Percentiles rank a stretch among this genome's conserved stretches.
Evolutionary conservation across 208 protist species (phyloP).

Genomic region (Leishmania martiniquensis): DNA sequence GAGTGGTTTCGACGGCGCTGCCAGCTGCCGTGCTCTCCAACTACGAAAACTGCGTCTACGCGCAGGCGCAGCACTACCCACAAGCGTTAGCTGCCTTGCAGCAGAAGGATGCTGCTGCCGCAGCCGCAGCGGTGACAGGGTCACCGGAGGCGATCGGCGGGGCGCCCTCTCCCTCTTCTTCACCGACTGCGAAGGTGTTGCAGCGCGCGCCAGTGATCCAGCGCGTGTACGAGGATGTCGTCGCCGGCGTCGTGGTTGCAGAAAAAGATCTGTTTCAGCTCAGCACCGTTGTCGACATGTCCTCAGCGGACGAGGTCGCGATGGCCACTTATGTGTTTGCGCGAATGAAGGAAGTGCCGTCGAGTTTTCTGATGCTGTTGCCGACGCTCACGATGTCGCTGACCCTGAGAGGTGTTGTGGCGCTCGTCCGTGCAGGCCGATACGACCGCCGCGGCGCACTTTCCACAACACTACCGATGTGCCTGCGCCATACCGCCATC

Average conservation of each 20-base stretch:
- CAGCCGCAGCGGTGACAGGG: neutral
- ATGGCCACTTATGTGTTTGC: slow-evolving; percentile 22
- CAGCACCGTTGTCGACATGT: slow-evolving; percentile 9
- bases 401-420: slow-evolving; percentile 37
- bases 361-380: slow-evolving; percentile 7
- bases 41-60: slow-evolving; percentile 28
- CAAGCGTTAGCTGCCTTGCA: slow-evolving; percentile 15
- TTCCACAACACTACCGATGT: slow-evolving; percentile 18
- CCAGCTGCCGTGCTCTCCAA: neutral
- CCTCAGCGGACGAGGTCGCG: slow-evolving; percentile 26
- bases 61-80: slow-evolving; percentile 18
- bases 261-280: slow-evolving; percentile 37
- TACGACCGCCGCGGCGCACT: slow-evolving; percentile 38
- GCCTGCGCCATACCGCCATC: neutral
- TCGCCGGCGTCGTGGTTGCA: slow-evolving; percentile 15
- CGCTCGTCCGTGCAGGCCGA: slow-evolving; percentile 35
- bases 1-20: neutral
- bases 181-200: slow-evolving; percentile 3
- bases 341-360: slow-evolving; percentile 14
- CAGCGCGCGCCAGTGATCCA: slow-evolving; percentile 17
- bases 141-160: neutral
- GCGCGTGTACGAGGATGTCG: slow-evolving; percentile 13
- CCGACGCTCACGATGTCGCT: neutral
- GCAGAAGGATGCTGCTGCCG: neutral
- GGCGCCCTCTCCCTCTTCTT: neutral